phyloP scores from a whole-genome alignment of 1,139 yeast genomes.

The Lodderomyces parapsilosis region DNA sequence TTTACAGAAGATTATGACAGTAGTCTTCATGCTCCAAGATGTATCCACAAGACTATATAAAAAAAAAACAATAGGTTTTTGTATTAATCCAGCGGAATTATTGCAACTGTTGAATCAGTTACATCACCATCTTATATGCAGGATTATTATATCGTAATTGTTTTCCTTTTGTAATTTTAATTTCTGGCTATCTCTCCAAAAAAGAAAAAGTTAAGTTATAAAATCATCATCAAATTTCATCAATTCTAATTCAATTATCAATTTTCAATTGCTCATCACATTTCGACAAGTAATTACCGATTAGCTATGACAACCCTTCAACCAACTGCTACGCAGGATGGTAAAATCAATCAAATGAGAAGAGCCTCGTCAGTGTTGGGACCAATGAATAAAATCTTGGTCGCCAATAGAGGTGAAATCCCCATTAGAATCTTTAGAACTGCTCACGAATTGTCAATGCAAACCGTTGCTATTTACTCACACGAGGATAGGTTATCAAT shows the following conservation, averaged over 20 bases:
- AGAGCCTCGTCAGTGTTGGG: conserved; percentile 62
- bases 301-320: conserved; percentile 13
- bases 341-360: conserved; percentile 49
- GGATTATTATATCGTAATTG: background rate
- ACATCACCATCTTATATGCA: background rate
- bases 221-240: conserved; percentile 1
- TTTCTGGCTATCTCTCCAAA: background rate
- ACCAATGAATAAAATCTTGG: conserved; percentile 72
- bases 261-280: too few relatives aligned
- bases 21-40: too few relatives aligned
- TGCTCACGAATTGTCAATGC: conserved; percentile 97
- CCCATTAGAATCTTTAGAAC: conserved; percentile 91
- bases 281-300: conserved; percentile 16
- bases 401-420: conserved; percentile 96
- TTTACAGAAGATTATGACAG: too few relatives aligned
- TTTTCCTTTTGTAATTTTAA: background rate
- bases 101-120: background rate
- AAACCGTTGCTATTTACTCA: conserved; percentile 95
- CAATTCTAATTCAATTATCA: background rate
- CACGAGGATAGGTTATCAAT: conserved; percentile 93
- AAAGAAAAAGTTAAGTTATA: too few relatives aligned
- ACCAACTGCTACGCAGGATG: conserved; percentile 18
- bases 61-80: background rate
- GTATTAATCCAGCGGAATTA: background rate
- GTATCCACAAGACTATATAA: too few relatives aligned